Evolutionary conservation across 176 grass and related monocot genomes (phyloP), one percentile per base, ranked within the genome.

Genomic region (Elaeis guineensis): DNA sequence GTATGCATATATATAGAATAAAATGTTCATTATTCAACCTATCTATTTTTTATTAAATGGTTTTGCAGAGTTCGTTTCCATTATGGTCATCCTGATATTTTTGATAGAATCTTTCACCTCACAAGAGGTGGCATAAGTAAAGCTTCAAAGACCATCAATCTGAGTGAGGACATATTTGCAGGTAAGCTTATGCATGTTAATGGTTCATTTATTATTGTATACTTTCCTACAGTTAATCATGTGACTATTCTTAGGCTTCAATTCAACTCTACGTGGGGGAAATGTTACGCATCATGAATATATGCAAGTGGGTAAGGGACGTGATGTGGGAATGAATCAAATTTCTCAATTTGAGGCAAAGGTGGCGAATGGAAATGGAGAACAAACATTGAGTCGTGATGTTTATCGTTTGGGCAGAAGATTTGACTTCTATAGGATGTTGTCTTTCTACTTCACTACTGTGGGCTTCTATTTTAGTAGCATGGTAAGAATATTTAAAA

Each of bases 141-240:
- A 85, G 84, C 92, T 17, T 97, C 92, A 44, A 97, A 80, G 72
- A 78, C 80, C 48, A 97, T 97, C 74, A 97, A 97, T 78, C 73
- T 97, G n/a, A 97, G 92, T 62, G 92, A 97, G 69, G 92, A 97
- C 78, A 91, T 97, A 17, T 97, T 97, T 88, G 65, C 92, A 77
- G 92, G 92, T 97, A 54, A 69, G 3, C 20, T 58, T 56, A 59
- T 63, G 53, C 63, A 59, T 53, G 11, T 25, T 55, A 7, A 57
- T 55, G 21, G 17, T 61, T 51, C 49, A 17, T 81, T 71, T 26
- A 64, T 24, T 70, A 56, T 16, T 67, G 16, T 44, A 69, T 25
- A 20, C 70, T 17, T 1, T 73, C 24, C 4, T 53, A 25, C 24
- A 28, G 9, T 82, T 39, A 61, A 44, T 80, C 32, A 74, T 58